These are phyloP conservation scores for Pterocarpus santalinus DNA, from an alignment of 306 rosid species.

Conservation along the genomic window DNA sequence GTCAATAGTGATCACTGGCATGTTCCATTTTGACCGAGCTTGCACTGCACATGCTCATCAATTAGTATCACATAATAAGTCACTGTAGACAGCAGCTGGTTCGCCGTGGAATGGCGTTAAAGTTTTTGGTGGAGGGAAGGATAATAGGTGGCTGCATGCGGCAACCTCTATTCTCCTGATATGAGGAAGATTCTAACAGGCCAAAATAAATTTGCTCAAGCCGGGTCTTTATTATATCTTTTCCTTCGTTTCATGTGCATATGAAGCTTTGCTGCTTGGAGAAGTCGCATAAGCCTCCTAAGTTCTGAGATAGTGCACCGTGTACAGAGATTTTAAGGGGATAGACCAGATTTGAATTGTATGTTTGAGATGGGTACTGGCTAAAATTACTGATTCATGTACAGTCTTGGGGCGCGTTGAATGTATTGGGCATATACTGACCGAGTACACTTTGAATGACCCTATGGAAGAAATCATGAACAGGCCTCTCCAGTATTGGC, in stretches of 20 bases:
- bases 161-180: slow-evolving; percentile 56
- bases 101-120: slow-evolving; percentile 50
- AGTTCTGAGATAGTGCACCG: slow-evolving; percentile 35
- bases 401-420: slow-evolving; percentile 29
- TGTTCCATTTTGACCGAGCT: slow-evolving; percentile 51
- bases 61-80: slow-evolving; percentile 41
- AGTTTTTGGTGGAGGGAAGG: slow-evolving; percentile 46
- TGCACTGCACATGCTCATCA: slow-evolving; percentile 43
- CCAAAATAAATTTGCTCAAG: slow-evolving; percentile 46
- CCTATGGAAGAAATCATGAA: slow-evolving; percentile 36
- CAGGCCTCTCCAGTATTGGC: slow-evolving; percentile 8
- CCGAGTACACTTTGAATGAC: slow-evolving; percentile 30
- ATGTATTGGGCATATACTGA: slow-evolving; percentile 34
- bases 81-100: slow-evolving; percentile 48
- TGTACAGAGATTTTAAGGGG: slow-evolving; percentile 60
- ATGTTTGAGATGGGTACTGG: slow-evolving; percentile 43
- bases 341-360: slow-evolving; percentile 42
- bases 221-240: slow-evolving; percentile 36
- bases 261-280: slow-evolving; percentile 52
- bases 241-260: slow-evolving; percentile 46
- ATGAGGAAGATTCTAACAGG: slow-evolving; percentile 53
- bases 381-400: slow-evolving; percentile 39
- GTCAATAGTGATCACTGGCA: slow-evolving; percentile 48
- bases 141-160: slow-evolving; percentile 41
- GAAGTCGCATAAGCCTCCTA: slow-evolving; percentile 51